phyloP scores from a whole-genome alignment of 2,329 filamentous ascomycete genomes.

The Pseudodiploospora longispora region DNA sequence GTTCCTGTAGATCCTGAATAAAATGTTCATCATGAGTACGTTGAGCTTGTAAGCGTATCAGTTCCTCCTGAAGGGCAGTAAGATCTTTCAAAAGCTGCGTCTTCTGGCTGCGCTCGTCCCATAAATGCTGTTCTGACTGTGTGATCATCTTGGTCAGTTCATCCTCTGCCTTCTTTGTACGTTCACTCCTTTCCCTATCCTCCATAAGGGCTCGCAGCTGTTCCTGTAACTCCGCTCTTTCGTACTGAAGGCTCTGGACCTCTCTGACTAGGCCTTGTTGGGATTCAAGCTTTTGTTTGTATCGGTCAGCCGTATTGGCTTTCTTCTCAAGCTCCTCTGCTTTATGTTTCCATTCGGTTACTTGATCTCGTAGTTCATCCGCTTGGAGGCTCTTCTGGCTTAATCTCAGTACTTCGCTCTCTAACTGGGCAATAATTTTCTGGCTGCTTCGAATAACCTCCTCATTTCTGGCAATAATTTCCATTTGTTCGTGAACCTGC shows the following conservation, averaged over 20 bases:
- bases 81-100: constrained; percentile 39
- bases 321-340: constrained; percentile 21
- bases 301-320: background rate
- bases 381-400: constrained; percentile 38
- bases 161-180: constrained; percentile 29
- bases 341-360: constrained; percentile 50
- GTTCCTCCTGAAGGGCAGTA: constrained; percentile 36
- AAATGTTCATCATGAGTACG: constrained; percentile 43
- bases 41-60: constrained; percentile 39
- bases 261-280: constrained; percentile 48
- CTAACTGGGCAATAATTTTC: constrained; percentile 42
- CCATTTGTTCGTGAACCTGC: constrained; percentile 58
- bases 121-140: constrained; percentile 33
- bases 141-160: constrained; percentile 34
- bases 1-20: constrained; percentile 53
- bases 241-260: constrained; percentile 45
- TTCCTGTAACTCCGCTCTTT: constrained; percentile 45
- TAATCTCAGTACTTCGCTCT: constrained; percentile 44
- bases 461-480: constrained; percentile 58
- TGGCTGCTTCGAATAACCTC: constrained; percentile 40
- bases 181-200: constrained; percentile 25
- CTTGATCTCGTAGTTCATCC: constrained; percentile 49
- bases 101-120: constrained; percentile 37
- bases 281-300: constrained; percentile 45
- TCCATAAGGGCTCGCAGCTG: constrained; percentile 32